Base-by-base conservation (phyloP, 306 rosid genomes). In the Quercus bicolor region DNA sequence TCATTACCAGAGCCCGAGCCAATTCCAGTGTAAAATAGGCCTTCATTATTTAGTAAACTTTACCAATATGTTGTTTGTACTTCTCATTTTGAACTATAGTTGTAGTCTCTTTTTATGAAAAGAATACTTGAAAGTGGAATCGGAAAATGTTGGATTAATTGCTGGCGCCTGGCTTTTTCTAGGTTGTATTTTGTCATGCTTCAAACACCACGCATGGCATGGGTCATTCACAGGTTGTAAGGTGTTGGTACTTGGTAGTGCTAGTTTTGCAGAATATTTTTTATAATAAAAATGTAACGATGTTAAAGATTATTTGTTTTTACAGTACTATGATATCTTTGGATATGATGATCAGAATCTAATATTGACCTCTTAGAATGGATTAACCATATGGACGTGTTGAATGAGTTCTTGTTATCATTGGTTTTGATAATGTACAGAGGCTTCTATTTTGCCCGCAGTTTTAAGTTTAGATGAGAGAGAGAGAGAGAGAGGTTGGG, bases 1-100 rank as follows among this genome's bases (percentile, higher is more conserved):
- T 75, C 95, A 13, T 71, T 91, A 45, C 83, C 92, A 1, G 94
- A 90, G 74, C 81, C 92, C 1, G 94, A 90, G 74, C 81, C 91
- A 15, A 69, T 91, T 75, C 62, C 92, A 0, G 90, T 91, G 77
- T 93, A 82, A 78, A 43, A 5, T 52, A 68, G 48, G 62, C 45
- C 55, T 54, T 54, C 57, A 9, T n/a, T 16, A 14, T 80, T 48
- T 24, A 34, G 73, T 57, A 8, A 52, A 57, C 69, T 78, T 79
- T 71, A 33, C 72, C 78, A 24, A 78, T 70, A 79, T 83, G 73
- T 23, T 40, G 34, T 75, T 64, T 83, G 75, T 78, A 74, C 65
- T 77, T 56, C 66, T 73, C 65, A 48, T 68, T 72, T 70, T 74
- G 73, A 75, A 81, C 69, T 59, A 72, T 55, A 70, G 78, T 55